Evolutionary conservation across 106 monocot genomes (phyloP).

Genomic region (Dioscorea alata): DNA sequence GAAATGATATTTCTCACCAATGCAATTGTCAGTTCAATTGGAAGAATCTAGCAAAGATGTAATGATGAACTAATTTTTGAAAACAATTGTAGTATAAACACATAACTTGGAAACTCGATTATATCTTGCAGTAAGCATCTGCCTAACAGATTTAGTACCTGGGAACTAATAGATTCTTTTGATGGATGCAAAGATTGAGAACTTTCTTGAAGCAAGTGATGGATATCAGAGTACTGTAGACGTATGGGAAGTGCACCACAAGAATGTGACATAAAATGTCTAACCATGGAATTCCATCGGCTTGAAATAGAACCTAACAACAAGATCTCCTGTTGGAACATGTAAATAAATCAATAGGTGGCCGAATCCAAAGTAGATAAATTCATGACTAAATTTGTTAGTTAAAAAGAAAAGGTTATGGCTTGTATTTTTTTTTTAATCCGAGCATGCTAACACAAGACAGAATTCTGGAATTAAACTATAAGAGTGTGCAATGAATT

Average conservation of each 20-base stretch:
- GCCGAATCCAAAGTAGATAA: too few relatives aligned
- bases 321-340: constrained; percentile 48
- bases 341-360: background rate
- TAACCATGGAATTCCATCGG: constrained; percentile 44
- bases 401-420: too few relatives aligned
- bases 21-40: background rate
- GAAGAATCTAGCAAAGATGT: background rate
- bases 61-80: background rate
- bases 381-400: too few relatives aligned
- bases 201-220: constrained; percentile 31
- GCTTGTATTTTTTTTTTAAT: too few relatives aligned
- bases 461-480: too few relatives aligned
- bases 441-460: too few relatives aligned
- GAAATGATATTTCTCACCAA: background rate
- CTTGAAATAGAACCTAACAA: constrained; percentile 45
- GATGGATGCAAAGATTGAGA: constrained; percentile 8
- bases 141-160: constrained; percentile 21
- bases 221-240: constrained; percentile 35
- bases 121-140: background rate
- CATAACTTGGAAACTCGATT: background rate
- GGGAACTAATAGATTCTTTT: constrained; percentile 12
- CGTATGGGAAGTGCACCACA: constrained; percentile 39
- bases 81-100: background rate
- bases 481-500: too few relatives aligned
- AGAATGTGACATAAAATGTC: constrained; percentile 32